Percentiles rank a stretch among this genome's conserved stretches.
Conservation (phyloP, 345 rosid genomes). For the Hypericum androsaemum region DNA sequence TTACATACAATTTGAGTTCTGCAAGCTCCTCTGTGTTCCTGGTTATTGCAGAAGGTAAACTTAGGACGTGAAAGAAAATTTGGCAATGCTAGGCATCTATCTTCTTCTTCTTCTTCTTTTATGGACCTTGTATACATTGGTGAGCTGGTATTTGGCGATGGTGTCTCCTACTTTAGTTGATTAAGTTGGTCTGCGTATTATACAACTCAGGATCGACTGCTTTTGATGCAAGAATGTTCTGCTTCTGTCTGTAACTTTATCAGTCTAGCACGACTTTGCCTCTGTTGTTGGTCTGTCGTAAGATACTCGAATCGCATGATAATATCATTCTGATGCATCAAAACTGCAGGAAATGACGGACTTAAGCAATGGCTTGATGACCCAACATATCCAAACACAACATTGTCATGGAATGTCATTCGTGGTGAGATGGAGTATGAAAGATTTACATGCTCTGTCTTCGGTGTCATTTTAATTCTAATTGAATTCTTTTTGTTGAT, state of each 20-base stretch:
- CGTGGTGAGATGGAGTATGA: background rate
- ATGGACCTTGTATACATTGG: background rate
- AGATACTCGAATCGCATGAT: no score
- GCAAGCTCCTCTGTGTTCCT: constrained; percentile 32
- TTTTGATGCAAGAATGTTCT: no score
- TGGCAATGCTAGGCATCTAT: background rate
- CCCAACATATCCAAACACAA: constrained; percentile 74
- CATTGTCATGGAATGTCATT: constrained; percentile 72
- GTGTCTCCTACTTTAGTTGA: background rate
- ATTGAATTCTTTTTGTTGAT: constrained; percentile 7
- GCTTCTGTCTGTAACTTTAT: no score
- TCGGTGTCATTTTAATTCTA: background rate
- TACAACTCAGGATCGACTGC: no score
- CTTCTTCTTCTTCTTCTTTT: background rate
- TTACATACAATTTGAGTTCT: constrained; percentile 38
- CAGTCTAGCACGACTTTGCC: no score
- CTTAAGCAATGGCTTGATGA: constrained; percentile 73
- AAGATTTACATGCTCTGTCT: background rate
- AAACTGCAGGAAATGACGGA: constrained; percentile 66
- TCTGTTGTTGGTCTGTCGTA: no score
- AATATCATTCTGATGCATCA: constrained; percentile 15
- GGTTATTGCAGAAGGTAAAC: constrained; percentile 45
- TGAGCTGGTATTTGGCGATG: background rate
- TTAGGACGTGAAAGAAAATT: background rate
- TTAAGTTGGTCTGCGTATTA: no score